These are phyloP conservation scores for Trichomonascaceae sp. DNA, from an alignment of 1,139 yeast species.

Conservation along the genomic window DNA sequence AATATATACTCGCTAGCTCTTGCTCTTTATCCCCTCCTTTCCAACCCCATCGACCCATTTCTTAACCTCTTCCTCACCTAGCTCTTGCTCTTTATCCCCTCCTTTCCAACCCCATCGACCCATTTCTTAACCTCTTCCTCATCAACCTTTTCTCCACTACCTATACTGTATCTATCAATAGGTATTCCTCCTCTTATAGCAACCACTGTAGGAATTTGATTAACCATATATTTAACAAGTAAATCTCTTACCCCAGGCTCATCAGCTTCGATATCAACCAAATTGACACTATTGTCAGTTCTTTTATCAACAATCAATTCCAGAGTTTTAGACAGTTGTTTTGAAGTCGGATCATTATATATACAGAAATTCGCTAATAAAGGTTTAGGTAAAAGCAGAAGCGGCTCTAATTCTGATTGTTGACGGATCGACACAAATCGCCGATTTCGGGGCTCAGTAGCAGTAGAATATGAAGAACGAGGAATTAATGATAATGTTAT, in stretches of 20 bases:
- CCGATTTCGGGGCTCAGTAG: conserved; percentile 6
- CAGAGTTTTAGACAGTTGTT: conserved; percentile 57
- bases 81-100: neutral
- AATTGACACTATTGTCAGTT: conserved; percentile 46
- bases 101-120: conserved; percentile 43
- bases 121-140: conserved; percentile 52
- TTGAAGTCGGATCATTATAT: conserved; percentile 57
- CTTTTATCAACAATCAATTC: conserved; percentile 51
- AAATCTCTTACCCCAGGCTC: conserved; percentile 57
- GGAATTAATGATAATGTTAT: neutral
- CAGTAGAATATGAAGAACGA: neutral
- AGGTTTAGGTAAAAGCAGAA: conserved; percentile 50
- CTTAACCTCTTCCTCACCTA: no score
- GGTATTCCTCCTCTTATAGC: conserved; percentile 64
- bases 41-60: no score
- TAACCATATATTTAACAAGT: conserved; percentile 53
- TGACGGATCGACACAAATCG: conserved; percentile 11
- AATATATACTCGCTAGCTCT: no score
- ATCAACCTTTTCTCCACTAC: conserved; percentile 39
- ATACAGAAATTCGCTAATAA: conserved; percentile 66
- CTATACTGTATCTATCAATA: conserved; percentile 44
- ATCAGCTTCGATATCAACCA: conserved; percentile 68
- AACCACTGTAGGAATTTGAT: conserved; percentile 58
- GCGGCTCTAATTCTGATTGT: conserved; percentile 16
- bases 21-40: no score